Conservation (phyloP, 805 yeast genomes). For the Saturnispora sekii region DNA sequence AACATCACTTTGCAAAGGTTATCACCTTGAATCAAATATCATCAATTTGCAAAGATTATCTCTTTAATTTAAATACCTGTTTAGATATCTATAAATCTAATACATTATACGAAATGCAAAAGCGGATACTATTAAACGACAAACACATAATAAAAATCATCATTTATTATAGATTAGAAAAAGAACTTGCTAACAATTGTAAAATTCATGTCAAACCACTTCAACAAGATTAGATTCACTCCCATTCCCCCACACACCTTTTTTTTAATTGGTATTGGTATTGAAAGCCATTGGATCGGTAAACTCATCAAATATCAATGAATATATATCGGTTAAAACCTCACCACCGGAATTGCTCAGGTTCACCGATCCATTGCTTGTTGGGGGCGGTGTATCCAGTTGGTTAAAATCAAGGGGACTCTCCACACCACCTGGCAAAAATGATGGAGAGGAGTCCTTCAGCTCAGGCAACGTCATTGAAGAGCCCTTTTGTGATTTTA, state of each 20-base stretch:
- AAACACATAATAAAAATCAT: neutral
- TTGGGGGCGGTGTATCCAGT: constrained; percentile 1
- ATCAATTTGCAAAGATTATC: neutral
- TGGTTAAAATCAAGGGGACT: constrained; percentile 1
- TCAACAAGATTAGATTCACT: neutral
- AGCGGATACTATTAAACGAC: too few relatives aligned
- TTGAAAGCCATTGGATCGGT: constrained; percentile 29
- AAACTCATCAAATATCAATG: constrained; percentile 36
- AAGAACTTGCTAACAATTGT: neutral
- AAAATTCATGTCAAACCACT: neutral
- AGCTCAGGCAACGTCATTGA: neutral
- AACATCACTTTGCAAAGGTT: constrained; percentile 9
- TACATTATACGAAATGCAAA: too few relatives aligned
- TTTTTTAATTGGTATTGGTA: constrained; percentile 12
- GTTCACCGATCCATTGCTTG: neutral
- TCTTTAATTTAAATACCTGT: neutral
- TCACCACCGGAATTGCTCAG: constrained; percentile 16
- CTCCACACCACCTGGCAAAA: constrained; percentile 3
- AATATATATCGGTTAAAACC: constrained; percentile 34
- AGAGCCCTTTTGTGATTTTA: constrained; percentile 5
- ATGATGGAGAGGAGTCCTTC: neutral
- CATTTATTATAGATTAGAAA: neutral
- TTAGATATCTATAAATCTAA: too few relatives aligned
- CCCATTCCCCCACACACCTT: neutral
- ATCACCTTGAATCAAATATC: neutral